Evolutionary conservation across 139 green algal genomes (phyloP).

Genomic region (Chlamydomonas applanata): DNA sequence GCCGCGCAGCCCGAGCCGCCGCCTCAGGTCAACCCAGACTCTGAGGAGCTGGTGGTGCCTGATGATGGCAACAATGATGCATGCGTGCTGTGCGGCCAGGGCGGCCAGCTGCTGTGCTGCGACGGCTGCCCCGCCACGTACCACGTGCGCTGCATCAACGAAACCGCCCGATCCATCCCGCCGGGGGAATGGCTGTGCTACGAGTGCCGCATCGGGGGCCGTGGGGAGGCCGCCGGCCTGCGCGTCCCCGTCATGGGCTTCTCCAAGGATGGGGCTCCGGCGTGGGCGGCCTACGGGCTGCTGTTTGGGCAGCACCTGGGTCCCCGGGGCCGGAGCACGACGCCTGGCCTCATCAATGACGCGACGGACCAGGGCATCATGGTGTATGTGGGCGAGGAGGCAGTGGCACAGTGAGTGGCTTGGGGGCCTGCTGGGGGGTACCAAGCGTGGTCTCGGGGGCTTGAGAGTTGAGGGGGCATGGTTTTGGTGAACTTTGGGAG

Average conservation of each 20-base stretch:
- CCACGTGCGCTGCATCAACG: constrained; percentile 79
- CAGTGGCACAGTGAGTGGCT: too few species aligned
- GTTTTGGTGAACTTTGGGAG: too few species aligned
- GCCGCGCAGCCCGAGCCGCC: not conserved
- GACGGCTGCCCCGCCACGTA: constrained; percentile 88
- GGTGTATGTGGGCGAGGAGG: too few species aligned
- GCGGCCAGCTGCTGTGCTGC: constrained; percentile 87
- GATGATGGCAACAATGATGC: constrained; percentile 59
- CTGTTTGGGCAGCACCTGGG: not conserved
- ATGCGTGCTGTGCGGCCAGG: constrained; percentile 78
- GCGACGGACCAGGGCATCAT: too few species aligned
- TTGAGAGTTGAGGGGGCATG: too few species aligned
- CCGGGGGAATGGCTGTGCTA: constrained; percentile 66
- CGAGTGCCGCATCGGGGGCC: constrained; percentile 63
- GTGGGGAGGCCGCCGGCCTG: constrained; percentile 42
- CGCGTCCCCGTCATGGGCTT: constrained; percentile 17
- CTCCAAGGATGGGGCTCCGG: not conserved
- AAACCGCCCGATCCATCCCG: constrained; percentile 48
- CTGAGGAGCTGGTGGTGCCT: too few species aligned
- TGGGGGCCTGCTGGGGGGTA: too few species aligned
- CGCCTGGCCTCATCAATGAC: too few species aligned
- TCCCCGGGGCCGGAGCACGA: too few species aligned
- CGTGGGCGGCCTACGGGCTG: not conserved
- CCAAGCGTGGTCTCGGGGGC: too few species aligned
- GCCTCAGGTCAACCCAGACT: not conserved